A percentile compares a stretch with the other conserved stretches of the same genome.
phyloP scores from a whole-genome alignment of 176 grass and related monocot genomes.

The Pontederia crassipes region DNA sequence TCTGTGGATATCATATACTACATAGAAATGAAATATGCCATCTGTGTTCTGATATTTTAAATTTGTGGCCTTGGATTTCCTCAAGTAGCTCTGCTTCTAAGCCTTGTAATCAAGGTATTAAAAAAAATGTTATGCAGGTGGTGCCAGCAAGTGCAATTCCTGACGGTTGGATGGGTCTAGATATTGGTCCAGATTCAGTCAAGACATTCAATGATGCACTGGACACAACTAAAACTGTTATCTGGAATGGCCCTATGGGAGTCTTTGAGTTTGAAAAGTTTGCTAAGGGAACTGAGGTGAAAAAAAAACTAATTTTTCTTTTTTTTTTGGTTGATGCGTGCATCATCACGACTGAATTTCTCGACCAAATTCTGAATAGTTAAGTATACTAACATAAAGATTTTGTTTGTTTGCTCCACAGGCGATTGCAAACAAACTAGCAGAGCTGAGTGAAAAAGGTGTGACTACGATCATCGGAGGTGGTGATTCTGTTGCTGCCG shows the following conservation, averaged over 20 bases:
- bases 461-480: conserved; percentile 75
- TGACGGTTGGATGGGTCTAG: conserved; percentile 80
- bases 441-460: conserved; percentile 53
- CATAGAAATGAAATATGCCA: not conserved
- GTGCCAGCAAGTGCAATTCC: conserved; percentile 54
- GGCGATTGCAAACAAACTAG: conserved; percentile 64
- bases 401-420: conserved; percentile 19
- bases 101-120: not conserved
- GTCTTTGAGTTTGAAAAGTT: conserved; percentile 75
- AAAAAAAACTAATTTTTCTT: not conserved
- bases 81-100: not conserved
- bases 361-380: not conserved
- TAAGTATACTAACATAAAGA: conserved; percentile 7
- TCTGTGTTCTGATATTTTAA: not conserved
- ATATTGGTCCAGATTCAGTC: conserved; percentile 54
- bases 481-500: conserved; percentile 63
- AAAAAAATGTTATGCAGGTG: conserved; percentile 15
- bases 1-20: not conserved
- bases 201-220: conserved; percentile 40
- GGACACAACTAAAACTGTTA: conserved; percentile 52
- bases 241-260: conserved; percentile 75
- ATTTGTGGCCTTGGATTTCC: not conserved
- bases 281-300: conserved; percentile 54
- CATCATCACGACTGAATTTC: not conserved
- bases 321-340: not conserved